These are phyloP conservation scores for Viridothelium virens DNA, from an alignment of 495 filamentous ascomycete species.

Conservation along the genomic window DNA sequence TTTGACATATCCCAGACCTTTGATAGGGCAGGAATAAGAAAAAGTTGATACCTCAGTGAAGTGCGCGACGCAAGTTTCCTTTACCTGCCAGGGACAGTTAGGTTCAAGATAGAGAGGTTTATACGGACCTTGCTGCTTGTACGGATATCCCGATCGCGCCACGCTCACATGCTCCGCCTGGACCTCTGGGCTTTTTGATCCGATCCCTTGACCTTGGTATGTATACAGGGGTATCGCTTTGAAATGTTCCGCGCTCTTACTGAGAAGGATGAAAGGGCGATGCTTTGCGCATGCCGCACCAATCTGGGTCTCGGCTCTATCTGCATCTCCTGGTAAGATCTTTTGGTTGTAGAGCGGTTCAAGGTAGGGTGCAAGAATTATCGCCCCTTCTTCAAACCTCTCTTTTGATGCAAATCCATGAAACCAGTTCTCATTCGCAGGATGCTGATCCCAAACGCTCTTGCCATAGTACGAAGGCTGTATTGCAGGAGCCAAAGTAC, in stretches of 20 bases:
- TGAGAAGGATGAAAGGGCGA: constrained; percentile 10
- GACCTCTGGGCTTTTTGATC: not conserved
- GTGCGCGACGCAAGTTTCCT: not conserved
- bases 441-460: constrained; percentile 2
- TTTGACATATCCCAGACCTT: not conserved
- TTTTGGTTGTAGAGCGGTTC: constrained; percentile 1
- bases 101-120: not conserved
- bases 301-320: constrained; percentile 4
- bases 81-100: not conserved
- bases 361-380: not conserved
- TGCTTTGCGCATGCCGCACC: not conserved
- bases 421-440: not conserved
- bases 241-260: constrained; percentile 6
- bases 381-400: not conserved
- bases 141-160: not conserved
- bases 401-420: not conserved
- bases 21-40: constrained; percentile 3
- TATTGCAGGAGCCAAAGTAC: not conserved
- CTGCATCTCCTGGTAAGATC: constrained; percentile 5
- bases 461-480: not conserved
- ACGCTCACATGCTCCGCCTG: constrained; percentile 6
- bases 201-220: constrained; percentile 6
- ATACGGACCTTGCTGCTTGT: constrained; percentile 1
- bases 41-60: not conserved
- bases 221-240: not conserved